Base-by-base conservation (phyloP, 768 basidiomycete genomes). In the Auriscalpium microsporum region DNA sequence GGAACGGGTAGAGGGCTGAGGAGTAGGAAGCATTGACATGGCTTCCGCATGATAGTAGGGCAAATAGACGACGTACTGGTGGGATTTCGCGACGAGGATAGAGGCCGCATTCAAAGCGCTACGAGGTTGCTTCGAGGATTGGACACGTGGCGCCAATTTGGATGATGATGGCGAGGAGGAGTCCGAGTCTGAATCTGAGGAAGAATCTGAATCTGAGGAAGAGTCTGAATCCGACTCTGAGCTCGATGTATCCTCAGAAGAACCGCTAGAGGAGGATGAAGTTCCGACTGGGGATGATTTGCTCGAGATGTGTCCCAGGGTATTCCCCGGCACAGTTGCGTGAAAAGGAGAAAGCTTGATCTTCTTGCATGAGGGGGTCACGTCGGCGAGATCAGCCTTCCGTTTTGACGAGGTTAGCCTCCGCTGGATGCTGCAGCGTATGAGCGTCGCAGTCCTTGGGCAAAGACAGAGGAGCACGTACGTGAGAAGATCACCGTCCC, bases 1-100 rank as follows among this genome's bases (percentile, higher is more conserved):
- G 84, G 82, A 9, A 84, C 75, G 50, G 33, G 62, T 38, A 23
- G 17, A 17, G 52, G 50, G 19, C 49, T 58, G 28, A n/a, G 57
- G 56, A 3, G 64, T 54, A 40, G 42, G 8, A 42, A 8, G 40
- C 40, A 14, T 42, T 42, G 8, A 42, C 17, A 28, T 28, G 5
- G 28, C 4, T 28, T 28, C 5, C 40, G 40, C 40, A 42, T 42
- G 40, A 42, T 8, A 13, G 40, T 17, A 9, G 40, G 6, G 40
- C 14, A 42, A 7, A 17, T 42, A 8, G 28, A 28, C 28, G 28
- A 28, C 28, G 28, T 28, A 28, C 28, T 28, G 28, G 4, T 28
- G 28, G 28, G 28, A 7, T 28, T 28, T 28, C 28, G 28, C 28
- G 28, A 17, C 47, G 16, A 34, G 33, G 40, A 23, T 16, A 17